These are phyloP conservation scores for Ulota crispa DNA, from an alignment of 225 moss, liverwort and hornwort species.

Conservation along the genomic window DNA sequence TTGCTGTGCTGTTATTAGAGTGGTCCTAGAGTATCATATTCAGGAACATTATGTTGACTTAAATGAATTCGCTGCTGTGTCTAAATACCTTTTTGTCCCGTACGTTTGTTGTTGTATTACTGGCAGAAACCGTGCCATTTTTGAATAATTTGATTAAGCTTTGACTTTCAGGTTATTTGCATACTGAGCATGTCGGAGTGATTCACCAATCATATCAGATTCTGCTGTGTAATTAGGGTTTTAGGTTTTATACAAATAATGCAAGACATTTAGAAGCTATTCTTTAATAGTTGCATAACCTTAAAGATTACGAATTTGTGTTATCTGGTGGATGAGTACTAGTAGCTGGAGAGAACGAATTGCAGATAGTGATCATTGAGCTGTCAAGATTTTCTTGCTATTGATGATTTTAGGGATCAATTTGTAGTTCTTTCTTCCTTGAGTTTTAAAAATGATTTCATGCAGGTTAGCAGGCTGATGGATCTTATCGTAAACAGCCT, in stretches of 20 bases:
- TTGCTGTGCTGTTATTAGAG: background rate
- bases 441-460: background rate
- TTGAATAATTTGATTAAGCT: background rate
- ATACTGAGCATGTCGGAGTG: background rate
- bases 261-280: background rate
- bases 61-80: background rate
- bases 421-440: background rate
- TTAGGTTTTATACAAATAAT: background rate
- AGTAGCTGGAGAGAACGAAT: background rate
- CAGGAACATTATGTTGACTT: background rate
- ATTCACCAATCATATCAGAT: background rate
- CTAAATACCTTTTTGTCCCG: background rate
- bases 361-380: background rate
- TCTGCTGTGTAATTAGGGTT: background rate
- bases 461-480: slow-evolving; percentile 82
- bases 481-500: slow-evolving; percentile 94
- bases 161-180: background rate
- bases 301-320: background rate
- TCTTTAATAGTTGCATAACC: background rate
- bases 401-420: background rate
- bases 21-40: background rate
- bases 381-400: background rate
- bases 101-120: background rate
- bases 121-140: background rate
- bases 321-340: background rate